Base-by-base conservation (phyloP, 495 filamentous ascomycete genomes). In the Xylaria curta region DNA sequence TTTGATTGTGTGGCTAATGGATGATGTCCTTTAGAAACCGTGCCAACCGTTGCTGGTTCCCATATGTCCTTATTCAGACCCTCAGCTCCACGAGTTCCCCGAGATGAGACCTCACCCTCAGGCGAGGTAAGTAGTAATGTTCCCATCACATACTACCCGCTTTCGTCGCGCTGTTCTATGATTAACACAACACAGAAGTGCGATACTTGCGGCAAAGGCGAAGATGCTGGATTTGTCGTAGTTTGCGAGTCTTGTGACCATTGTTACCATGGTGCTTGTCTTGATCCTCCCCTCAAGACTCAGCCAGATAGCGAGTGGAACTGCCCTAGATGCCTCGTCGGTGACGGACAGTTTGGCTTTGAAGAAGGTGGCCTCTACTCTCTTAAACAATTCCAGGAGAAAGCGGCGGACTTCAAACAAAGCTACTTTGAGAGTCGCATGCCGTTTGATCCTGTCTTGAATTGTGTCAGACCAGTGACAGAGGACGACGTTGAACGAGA, bases 291-390 rank as follows among this genome's bases (percentile, higher is more conserved):
- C 3, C 84, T 97, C n/a, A 91, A 92, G 69, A 82, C 85, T 28
- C 88, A 89, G 58, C 92, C 94, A 0, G 94, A 97, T 68, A 89
- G 89, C 59, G 96, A 99, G 72, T 99, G 96, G 96, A 94, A 98
- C 78, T 99, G 96, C 76, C 93, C 96, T 12, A 89, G 93, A 77
- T 99, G 96, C 78, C 86, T 99, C 53, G 97, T 99, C 49, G 96
- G 96, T 53, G 97, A 97, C 46, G 94, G 94, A 46, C 94, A 98
- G 76, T 99, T 97, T 74, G 96, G 96, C 0, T 99, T 99, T 73
- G 96, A 98, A 76, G 96, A 99, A 79, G 96, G 96, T 24, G 94
- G 94, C 31, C 89, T 97, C 21, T 99, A 99, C 81, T 99, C 96
- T 0, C 86, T 99, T 63, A 92, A 91, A 76, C 94, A 97, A 76